A percentile compares a stretch with the other conserved stretches of the same genome.
These are phyloP conservation scores for Zizania palustris DNA, from an alignment of 202 grass and related monocot species.

Conservation along the genomic window DNA sequence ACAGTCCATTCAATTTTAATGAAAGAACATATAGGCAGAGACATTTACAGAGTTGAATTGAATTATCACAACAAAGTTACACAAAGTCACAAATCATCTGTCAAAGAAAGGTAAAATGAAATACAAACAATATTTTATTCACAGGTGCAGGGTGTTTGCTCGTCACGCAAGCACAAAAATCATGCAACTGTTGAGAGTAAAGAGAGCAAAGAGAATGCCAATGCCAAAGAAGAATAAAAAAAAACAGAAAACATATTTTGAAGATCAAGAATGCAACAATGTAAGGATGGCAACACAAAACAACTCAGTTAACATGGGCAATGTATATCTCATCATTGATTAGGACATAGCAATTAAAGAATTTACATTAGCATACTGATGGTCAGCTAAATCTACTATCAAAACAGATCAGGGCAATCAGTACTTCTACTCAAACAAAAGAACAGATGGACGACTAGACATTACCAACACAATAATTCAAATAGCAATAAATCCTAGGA, in stretches of 20 bases:
- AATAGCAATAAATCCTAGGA: constrained; percentile 26
- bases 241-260: not conserved
- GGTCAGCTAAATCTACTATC: not conserved
- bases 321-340: not conserved
- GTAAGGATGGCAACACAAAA: constrained; percentile 24
- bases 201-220: not conserved
- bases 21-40: not conserved
- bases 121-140: not conserved
- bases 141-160: not conserved
- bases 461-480: constrained; percentile 12
- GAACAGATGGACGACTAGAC: not conserved
- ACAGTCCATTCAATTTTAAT: not conserved
- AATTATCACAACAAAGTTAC: not conserved
- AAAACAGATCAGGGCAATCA: not conserved
- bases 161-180: constrained; percentile 1
- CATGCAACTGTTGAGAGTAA: not conserved
- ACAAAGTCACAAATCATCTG: not conserved
- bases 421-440: constrained; percentile 1
- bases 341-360: not conserved
- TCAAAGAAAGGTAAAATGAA: not conserved
- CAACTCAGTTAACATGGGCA: not conserved
- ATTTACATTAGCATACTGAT: not conserved
- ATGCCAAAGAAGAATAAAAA: not conserved
- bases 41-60: not conserved
- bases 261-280: not conserved